Percentiles rank a stretch among this genome's conserved stretches.
These are phyloP conservation scores for Notholithocarpus densiflorus DNA, from an alignment of 306 rosid genomes.

Conservation along the genomic window DNA sequence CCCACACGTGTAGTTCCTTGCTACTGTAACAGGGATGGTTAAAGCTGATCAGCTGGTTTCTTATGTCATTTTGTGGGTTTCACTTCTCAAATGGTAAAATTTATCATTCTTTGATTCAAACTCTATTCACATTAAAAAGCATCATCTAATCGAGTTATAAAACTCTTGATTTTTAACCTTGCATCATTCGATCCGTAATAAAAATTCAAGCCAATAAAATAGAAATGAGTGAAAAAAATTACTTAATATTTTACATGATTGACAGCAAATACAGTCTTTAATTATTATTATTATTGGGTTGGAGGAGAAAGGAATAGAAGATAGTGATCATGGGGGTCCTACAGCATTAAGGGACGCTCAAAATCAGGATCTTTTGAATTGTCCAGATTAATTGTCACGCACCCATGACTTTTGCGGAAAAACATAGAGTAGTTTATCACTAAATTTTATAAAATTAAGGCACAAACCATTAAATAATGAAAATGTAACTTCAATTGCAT, in stretches of 20 bases:
- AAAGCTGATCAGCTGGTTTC: background rate
- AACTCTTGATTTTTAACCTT: no score
- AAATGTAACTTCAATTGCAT: conserved; percentile 11
- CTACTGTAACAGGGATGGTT: background rate
- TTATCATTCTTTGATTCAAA: no score
- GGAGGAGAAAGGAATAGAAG: conserved; percentile 17
- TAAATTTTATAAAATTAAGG: background rate
- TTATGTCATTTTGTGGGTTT: no score
- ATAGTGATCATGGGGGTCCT: background rate
- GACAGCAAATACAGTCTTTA: background rate
- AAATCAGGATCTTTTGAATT: conserved; percentile 26
- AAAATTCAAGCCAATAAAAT: background rate
- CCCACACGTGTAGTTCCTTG: background rate
- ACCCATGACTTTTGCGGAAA: background rate
- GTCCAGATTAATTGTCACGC: conserved; percentile 24
- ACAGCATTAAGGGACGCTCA: conserved; percentile 14
- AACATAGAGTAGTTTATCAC: background rate
- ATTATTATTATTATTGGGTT: background rate
- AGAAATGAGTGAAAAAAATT: background rate
- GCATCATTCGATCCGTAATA: no score
- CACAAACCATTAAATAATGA: background rate
- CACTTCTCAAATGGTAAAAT: no score
- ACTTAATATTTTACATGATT: background rate
- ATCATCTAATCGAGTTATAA: no score
- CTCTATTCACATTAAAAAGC: no score